Evolutionary conservation across 2,329 filamentous ascomycete species (phyloP).

Genomic region (Penicillium brevicompactum): DNA sequence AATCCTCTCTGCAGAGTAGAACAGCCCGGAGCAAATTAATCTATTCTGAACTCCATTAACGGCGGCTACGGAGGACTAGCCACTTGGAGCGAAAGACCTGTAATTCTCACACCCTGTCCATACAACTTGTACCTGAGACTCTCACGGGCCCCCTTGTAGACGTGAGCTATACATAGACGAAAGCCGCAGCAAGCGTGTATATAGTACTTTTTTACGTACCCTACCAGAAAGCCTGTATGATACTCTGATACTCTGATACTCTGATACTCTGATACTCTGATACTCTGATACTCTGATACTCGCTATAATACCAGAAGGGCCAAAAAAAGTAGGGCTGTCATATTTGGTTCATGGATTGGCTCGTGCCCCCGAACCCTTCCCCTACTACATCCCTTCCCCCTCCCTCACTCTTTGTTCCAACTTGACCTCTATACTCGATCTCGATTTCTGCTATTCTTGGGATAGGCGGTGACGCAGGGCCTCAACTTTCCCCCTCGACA

Average conservation of each 20-base stretch:
- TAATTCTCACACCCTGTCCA: too few relatives aligned
- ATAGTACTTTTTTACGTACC: too few relatives aligned
- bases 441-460: slow-evolving; percentile 26
- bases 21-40: neutral
- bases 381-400: slow-evolving; percentile 8
- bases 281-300: too few relatives aligned
- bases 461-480: slow-evolving; percentile 35
- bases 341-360: slow-evolving; percentile 7
- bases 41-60: slow-evolving; percentile 8
- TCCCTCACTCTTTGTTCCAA: slow-evolving; percentile 2
- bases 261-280: too few relatives aligned
- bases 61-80: slow-evolving; percentile 9
- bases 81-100: neutral
- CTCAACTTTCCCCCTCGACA: slow-evolving; percentile 12
- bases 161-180: slow-evolving; percentile 12
- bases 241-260: too few relatives aligned
- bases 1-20: neutral
- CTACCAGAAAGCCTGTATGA: too few relatives aligned
- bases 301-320: neutral
- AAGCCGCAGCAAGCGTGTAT: neutral
- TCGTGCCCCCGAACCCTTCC: slow-evolving; percentile 11
- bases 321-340: neutral
- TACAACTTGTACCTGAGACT: neutral
- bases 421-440: slow-evolving; percentile 8
- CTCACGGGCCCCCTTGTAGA: neutral